These are phyloP conservation scores for Cotoneaster glaucophyllus DNA, from an alignment of 306 rosid genomes.

Conservation along the genomic window DNA sequence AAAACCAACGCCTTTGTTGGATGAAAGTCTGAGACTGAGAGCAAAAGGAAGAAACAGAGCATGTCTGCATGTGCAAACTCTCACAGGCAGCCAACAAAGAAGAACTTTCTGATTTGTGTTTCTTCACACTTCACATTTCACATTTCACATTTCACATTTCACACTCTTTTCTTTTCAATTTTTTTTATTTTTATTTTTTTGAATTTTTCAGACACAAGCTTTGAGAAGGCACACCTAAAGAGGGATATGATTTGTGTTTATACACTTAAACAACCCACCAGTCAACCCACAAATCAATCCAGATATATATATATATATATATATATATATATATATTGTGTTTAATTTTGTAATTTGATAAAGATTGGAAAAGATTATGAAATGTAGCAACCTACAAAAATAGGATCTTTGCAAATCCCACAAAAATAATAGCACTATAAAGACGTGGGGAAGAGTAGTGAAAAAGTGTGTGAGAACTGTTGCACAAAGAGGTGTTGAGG, in stretches of 20 bases:
- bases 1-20: neutral
- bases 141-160: no score
- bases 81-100: neutral
- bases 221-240: constrained; percentile 5
- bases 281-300: neutral
- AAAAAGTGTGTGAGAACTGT: neutral
- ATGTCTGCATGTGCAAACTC: constrained; percentile 4
- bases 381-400: neutral
- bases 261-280: neutral
- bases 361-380: no score
- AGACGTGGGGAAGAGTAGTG: neutral
- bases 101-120: neutral
- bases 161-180: neutral
- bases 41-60: neutral
- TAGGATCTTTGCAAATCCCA: neutral
- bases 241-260: constrained; percentile 4
- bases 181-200: fast-evolving
- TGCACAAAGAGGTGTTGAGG: neutral
- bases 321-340: no score
- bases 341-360: no score
- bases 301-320: no score
- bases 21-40: neutral
- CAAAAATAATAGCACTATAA: neutral
- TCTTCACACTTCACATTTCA: neutral
- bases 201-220: neutral